Conservation (phyloP, 176 grass and related monocot genomes). For the Musa itinerans region DNA sequence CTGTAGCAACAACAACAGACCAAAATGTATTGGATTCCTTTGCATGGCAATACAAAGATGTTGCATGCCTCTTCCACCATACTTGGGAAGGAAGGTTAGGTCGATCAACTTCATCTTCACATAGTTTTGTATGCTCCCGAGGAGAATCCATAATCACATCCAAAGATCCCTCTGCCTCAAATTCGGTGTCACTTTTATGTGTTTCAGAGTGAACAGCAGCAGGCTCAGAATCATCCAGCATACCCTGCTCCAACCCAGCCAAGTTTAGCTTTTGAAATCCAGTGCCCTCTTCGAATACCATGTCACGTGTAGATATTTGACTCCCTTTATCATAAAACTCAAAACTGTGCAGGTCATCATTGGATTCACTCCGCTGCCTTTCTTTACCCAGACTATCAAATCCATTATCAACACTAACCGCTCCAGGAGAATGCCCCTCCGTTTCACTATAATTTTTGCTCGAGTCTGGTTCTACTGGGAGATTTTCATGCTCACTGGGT, state of each 20-base stretch:
- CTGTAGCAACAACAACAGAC: slow-evolving; percentile 67
- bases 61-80: slow-evolving; percentile 69
- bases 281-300: slow-evolving; percentile 19
- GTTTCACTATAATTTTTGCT: slow-evolving; percentile 28
- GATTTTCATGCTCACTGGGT: slow-evolving; percentile 76
- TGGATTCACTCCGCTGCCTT: slow-evolving; percentile 6
- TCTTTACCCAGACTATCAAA: slow-evolving; percentile 9
- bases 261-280: slow-evolving; percentile 9
- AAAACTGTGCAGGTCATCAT: slow-evolving; percentile 23
- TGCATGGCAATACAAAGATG: slow-evolving; percentile 64
- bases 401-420: slow-evolving; percentile 21
- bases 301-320: slow-evolving; percentile 21
- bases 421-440: slow-evolving; percentile 6
- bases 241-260: slow-evolving; percentile 12
- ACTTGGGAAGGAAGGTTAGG: slow-evolving; percentile 13
- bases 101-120: slow-evolving; percentile 10
- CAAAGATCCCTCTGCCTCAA: slow-evolving; percentile 13
- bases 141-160: slow-evolving; percentile 21
- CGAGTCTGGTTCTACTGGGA: slow-evolving; percentile 37
- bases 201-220: slow-evolving; percentile 6
- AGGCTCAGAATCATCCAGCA: slow-evolving; percentile 11
- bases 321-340: slow-evolving; percentile 29
- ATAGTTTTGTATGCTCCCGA: background rate
- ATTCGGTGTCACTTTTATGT: slow-evolving; percentile 5
- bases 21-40: slow-evolving; percentile 75